Base-by-base conservation (phyloP, 2,329 filamentous ascomycete species). In the Cordyceps cateniannulata region DNA sequence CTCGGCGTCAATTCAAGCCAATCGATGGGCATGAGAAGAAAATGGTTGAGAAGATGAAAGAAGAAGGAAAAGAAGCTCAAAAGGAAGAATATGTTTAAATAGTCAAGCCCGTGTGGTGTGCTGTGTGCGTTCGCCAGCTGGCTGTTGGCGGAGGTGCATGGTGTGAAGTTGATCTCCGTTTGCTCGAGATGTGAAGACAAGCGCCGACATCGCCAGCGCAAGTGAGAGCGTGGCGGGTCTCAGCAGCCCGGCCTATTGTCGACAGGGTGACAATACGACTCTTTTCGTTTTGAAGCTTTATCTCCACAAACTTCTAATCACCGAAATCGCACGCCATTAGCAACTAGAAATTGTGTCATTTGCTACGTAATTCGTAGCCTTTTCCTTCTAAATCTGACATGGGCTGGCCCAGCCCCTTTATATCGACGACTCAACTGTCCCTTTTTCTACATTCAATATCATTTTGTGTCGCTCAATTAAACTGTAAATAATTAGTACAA, bases 1-100 rank as follows among this genome's bases (percentile, higher is more conserved):
- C 57, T 53, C 53, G 57, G 49, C 25, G 52, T 53, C 49, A 60
- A 53, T 47, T 60, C 49, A 60, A 53, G 57, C 49, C 35, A 47
- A n/a, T 10, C 27, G 20, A 40, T 7, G 16, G 35, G 5, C 7
- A 42, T 53, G 16, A 40, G 35, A 53, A 14, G 24, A 2, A 16
- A 7, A 44, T 44, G 2, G 42, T 42, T 35, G 47, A 29, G 29
- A 9, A 27, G 12, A 7, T 20, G 0, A 22, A 24, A 4, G 24
- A 9, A 35, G 24, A 27, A n/a, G 44, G 24, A 22, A 8, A 29
- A 9, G 27, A 53, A 20, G n/a, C 18, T 29, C 10, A 3, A 35
- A 35, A 27, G 16, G 9, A 32, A 20, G 27, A 51, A 16, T 18
- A 20, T 50, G 24, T 20, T 27, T 44, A 27, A 29, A 48, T 38